These are phyloP conservation scores for Yamadazyma oceani DNA, from an alignment of 1,139 yeast species.

Conservation along the genomic window DNA sequence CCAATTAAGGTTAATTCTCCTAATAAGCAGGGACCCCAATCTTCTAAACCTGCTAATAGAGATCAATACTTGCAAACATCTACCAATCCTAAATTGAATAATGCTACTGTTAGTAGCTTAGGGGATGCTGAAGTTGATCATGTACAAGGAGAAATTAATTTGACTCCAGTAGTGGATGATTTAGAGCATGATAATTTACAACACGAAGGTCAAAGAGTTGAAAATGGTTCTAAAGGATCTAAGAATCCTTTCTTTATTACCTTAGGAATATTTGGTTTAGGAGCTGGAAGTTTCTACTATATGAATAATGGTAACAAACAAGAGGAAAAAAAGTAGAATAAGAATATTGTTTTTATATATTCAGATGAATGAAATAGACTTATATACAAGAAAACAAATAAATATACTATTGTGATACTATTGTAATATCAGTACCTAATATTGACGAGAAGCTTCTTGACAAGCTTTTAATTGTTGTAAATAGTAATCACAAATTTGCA, in stretches of 20 bases:
- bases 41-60: slow-evolving; percentile 38
- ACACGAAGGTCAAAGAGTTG: slow-evolving; percentile 16
- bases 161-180: slow-evolving; percentile 36
- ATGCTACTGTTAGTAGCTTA: slow-evolving; percentile 37
- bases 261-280: slow-evolving; percentile 25
- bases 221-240: slow-evolving; percentile 4
- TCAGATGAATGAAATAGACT: neutral
- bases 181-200: slow-evolving; percentile 38
- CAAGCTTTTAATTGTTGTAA: slow-evolving; percentile 96
- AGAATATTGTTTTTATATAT: neutral
- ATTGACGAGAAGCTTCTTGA: slow-evolving; percentile 88
- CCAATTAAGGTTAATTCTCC: slow-evolving; percentile 24
- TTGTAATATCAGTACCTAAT: slow-evolving; percentile 32
- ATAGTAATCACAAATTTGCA: slow-evolving; percentile 95
- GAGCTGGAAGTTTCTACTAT: slow-evolving; percentile 22
- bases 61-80: slow-evolving; percentile 46
- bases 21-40: slow-evolving; percentile 15
- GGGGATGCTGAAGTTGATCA: slow-evolving; percentile 41
- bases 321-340: slow-evolving; percentile 4
- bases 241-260: slow-evolving; percentile 14
- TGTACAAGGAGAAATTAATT: slow-evolving; percentile 30
- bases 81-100: slow-evolving; percentile 43
- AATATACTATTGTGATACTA: too few species aligned
- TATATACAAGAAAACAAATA: slow-evolving; percentile 9
- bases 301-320: slow-evolving; percentile 7